Percentiles rank a stretch among this genome's conserved stretches.
Conservation (phyloP, 495 filamentous ascomycete genomes). For the Lichenothelia convexa region DNA sequence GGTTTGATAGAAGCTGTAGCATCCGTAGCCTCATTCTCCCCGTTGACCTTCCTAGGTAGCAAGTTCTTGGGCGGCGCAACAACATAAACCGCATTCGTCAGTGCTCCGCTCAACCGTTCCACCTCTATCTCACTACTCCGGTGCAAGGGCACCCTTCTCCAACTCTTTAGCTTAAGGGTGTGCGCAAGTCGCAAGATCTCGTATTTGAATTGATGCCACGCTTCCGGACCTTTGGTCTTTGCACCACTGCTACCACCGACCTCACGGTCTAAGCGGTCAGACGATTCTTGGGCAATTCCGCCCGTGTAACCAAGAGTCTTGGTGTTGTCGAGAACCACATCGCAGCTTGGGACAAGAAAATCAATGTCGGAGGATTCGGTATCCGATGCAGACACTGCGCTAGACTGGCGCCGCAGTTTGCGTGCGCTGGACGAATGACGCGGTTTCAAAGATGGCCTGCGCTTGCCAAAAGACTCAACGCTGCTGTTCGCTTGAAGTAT, state of each 20-base stretch:
- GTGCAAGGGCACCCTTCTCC: slow-evolving; percentile 69
- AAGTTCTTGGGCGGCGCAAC: slow-evolving; percentile 58
- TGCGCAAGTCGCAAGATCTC: slow-evolving; percentile 81
- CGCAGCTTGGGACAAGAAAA: slow-evolving; percentile 53
- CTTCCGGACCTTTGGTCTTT: slow-evolving; percentile 45
- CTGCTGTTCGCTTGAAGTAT: slow-evolving; percentile 16
- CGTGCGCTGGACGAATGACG: slow-evolving; percentile 9
- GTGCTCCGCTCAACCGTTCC: slow-evolving; percentile 71
- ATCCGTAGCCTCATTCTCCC: no score
- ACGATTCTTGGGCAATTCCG: slow-evolving; percentile 34
- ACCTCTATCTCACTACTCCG: slow-evolving; percentile 52
- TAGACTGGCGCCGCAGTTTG: slow-evolving; percentile 16
- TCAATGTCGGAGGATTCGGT: slow-evolving; percentile 62
- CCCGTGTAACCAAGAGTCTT: slow-evolving; percentile 62
- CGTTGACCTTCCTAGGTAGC: slow-evolving; percentile 17
- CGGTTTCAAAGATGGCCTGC: slow-evolving; percentile 7
- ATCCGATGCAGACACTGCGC: slow-evolving; percentile 45
- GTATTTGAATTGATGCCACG: slow-evolving; percentile 66
- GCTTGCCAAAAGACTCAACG: slow-evolving; percentile 21
- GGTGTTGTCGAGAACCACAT: slow-evolving; percentile 69
- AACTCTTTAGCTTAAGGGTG: slow-evolving; percentile 75
- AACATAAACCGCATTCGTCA: slow-evolving; percentile 94
- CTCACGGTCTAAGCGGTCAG: slow-evolving; percentile 17
- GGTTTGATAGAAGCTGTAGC: no score
- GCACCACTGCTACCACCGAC: slow-evolving; percentile 1